Evolutionary conservation across 169 alveolate genomes (phyloP).

Genomic region (Eimeria praecox): DNA sequence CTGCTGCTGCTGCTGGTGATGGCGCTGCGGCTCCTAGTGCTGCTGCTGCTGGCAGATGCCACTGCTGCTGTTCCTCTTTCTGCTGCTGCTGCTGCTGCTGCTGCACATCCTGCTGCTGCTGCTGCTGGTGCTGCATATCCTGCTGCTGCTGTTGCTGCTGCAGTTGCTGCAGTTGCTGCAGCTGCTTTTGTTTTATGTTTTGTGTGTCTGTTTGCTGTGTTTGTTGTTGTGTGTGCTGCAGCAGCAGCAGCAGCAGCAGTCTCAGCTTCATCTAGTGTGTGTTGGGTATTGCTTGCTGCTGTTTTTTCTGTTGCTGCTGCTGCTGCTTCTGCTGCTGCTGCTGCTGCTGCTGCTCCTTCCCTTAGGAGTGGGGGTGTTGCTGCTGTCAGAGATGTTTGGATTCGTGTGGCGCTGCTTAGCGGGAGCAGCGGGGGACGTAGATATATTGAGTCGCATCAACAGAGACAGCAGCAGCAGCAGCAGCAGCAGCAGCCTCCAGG

Average conservation of each 20-base stretch:
- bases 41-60: neutral
- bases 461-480: too few species aligned
- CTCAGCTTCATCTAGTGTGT: neutral
- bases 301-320: too few species aligned
- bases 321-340: too few species aligned
- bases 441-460: too few species aligned
- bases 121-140: neutral
- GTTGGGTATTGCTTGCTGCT: too few species aligned
- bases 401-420: slow-evolving; percentile 39
- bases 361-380: slow-evolving; percentile 16
- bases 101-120: neutral
- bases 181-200: neutral
- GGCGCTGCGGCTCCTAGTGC: neutral
- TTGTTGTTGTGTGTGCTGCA: neutral
- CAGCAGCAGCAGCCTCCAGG: slow-evolving; percentile 8
- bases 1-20: neutral
- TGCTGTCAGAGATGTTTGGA: slow-evolving; percentile 1
- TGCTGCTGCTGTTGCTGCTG: neutral
- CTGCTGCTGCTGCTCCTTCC: slow-evolving; percentile 33
- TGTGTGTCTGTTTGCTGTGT: neutral
- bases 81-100: neutral
- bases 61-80: neutral
- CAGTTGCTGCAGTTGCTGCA: neutral
- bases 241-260: slow-evolving; percentile 15
- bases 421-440: neutral